Base-by-base conservation (phyloP, 1,284 basidiomycete genomes). In the Cutaneotrichosporon mucoides region DNA sequence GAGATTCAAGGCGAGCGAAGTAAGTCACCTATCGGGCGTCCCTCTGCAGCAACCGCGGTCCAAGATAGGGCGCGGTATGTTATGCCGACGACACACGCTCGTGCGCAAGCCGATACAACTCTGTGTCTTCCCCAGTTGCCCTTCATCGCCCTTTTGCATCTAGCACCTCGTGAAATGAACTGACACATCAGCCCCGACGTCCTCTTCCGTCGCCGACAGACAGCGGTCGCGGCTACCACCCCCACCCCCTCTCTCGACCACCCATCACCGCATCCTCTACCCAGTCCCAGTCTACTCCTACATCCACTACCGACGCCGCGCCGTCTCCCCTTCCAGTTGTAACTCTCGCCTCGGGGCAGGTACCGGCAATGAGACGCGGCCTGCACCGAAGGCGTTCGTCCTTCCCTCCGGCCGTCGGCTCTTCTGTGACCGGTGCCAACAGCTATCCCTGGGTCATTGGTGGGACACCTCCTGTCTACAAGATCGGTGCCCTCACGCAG, bases 341-440 rank as follows among this genome's bases (percentile, higher is more conserved):
- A 13, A n/a, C 60, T 11, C 57, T 63, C n/a, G 51, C 38, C 12
- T 53, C 61, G 2, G 53, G 63, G 0, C 61, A 62, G 35, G 52
- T 66, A 12, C 53, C 59, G 6, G 53, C 64, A 0, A 51, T 69
- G 9, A 59, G 65, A 16, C 53, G 37, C 5, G 36, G 51, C 0
- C 58, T 71, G 13, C 56, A 42, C 36, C 52, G 52, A 5, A 48
- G 62, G 5, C 62, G 59, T 1, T 72, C 70, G 6, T 72, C 71
- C 6, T 72, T 65, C 53, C 71, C 71, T 6, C 70, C 71, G 7
- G 60, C 63, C 2, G 62, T 55, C 1, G 61, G 62, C 3, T 66
- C 66, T 10, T 56, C 53, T 36, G 62, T 64, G 8, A 46, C 56
- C 12, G 53, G 56, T 15, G 58, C 63, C n/a, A 59, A 63, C 40